Percentiles rank a stretch among this genome's conserved stretches.
These are phyloP conservation scores for Luffa aegyptiaca DNA, from an alignment of 306 rosid species.

Conservation along the genomic window DNA sequence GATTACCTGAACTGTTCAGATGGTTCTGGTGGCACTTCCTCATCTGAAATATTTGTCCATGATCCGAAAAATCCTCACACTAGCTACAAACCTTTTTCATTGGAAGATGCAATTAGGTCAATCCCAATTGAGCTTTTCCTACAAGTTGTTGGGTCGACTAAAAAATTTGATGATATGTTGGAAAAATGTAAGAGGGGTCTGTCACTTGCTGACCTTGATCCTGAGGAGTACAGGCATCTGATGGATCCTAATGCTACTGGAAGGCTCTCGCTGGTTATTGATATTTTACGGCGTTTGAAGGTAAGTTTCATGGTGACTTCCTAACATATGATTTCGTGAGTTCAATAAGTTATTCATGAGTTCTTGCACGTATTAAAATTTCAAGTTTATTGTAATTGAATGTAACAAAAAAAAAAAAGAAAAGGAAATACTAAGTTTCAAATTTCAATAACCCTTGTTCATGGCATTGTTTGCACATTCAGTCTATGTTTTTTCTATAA, in stretches of 20 bases:
- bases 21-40: slow-evolving; percentile 25
- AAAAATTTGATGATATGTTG: slow-evolving; percentile 57
- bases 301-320: slow-evolving; percentile 25
- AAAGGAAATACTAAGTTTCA: neutral
- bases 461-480: neutral
- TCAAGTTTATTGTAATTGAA: neutral
- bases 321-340: neutral
- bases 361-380: neutral
- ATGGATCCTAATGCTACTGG: slow-evolving; percentile 77
- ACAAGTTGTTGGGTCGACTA: slow-evolving; percentile 79
- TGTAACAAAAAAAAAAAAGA: neutral
- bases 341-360: neutral
- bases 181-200: slow-evolving; percentile 77
- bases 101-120: slow-evolving; percentile 56
- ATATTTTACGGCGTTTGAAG: slow-evolving; percentile 83
- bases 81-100: slow-evolving; percentile 51
- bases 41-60: slow-evolving; percentile 18
- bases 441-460: neutral
- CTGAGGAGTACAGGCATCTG: slow-evolving; percentile 51
- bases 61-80: slow-evolving; percentile 44
- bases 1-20: slow-evolving; percentile 43
- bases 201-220: slow-evolving; percentile 64
- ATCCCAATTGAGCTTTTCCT: slow-evolving; percentile 83
- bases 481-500: neutral
- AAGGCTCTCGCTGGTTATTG: slow-evolving; percentile 73